Percentiles rank a stretch among this genome's conserved stretches.
These are phyloP conservation scores for Bretschneidera sinensis DNA, from an alignment of 345 rosid species.

Conservation along the genomic window DNA sequence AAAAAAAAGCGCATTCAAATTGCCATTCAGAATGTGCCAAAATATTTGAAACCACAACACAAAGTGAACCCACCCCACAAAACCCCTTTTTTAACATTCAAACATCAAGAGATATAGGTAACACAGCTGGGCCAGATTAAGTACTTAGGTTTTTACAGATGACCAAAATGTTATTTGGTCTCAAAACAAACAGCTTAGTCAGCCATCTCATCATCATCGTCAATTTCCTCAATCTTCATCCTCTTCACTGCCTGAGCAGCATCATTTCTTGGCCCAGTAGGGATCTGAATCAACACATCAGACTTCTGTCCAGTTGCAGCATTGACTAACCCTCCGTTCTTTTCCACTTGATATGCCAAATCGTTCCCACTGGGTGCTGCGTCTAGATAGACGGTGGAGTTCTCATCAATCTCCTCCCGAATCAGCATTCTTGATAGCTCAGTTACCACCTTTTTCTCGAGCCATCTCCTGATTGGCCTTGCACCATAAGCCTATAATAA, in stretches of 20 bases:
- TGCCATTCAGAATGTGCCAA: too few relatives aligned
- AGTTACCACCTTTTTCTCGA: constrained; percentile 86
- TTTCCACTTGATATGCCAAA: constrained; percentile 56
- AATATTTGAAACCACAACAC: too few relatives aligned
- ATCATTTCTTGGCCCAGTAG: constrained; percentile 38
- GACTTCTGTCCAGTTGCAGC: constrained; percentile 68
- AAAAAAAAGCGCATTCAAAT: too few relatives aligned
- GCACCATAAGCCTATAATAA: constrained; percentile 76
- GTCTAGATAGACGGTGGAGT: constrained; percentile 74
- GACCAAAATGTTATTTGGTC: too few relatives aligned
- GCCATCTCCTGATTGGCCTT: constrained; percentile 91
- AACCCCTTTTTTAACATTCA: too few relatives aligned
- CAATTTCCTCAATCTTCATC: constrained; percentile 79
- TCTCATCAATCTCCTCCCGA: constrained; percentile 83
- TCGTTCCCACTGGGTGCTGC: constrained; percentile 36
- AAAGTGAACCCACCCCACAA: too few relatives aligned
- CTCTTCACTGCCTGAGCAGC: constrained; percentile 85
- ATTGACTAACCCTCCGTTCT: constrained; percentile 72
- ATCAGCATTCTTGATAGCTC: constrained; percentile 80
- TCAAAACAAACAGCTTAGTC: too few relatives aligned
- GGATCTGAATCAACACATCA: constrained; percentile 60
- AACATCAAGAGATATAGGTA: too few relatives aligned
- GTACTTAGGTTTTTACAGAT: too few relatives aligned
- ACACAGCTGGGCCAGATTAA: too few relatives aligned
- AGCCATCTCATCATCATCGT: constrained; percentile 55